Base-by-base conservation (phyloP, 2,329 filamentous ascomycete genomes). In the Leptosphaerulina australis region DNA sequence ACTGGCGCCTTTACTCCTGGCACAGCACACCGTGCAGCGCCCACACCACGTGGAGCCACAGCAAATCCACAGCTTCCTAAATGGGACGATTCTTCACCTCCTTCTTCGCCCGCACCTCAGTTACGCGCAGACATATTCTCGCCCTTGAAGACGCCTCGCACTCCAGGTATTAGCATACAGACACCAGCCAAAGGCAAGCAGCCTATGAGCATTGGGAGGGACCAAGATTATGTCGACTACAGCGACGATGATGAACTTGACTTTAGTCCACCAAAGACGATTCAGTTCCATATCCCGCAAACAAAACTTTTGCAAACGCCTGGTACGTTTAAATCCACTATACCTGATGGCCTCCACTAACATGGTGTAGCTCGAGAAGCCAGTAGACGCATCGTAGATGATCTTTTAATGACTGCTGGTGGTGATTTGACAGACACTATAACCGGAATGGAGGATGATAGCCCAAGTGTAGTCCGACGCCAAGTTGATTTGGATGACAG, bases 201-300 rank as follows among this genome's bases (percentile, higher is more conserved):
- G 9, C 47, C 58, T 0, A 64, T 84, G 56, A 67, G 87, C 66
- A 83, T 86, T 48, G 80, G 79, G 5, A 59, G 57, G 24, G 66
- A 62, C 4, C 63, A 60, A 3, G 18, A 51, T 9, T 59, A 75
- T 14, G 94, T 91, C 87, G 87, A 92, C 44, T 87, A 92, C 44
- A 88, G 86, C 63, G 87, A 91, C 54, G 87, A 88, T 37, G 76
- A 76, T 28, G 68, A 63, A 2, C 51, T 80, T 33, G 80, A 80
- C 18, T 87, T 91, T 74, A 96, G 90, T 66, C 94, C 94, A 21
- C 94, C 94, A 0, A 97, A 97, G 79, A 94, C 90, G 9, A 92
- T 95, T 53, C 88, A 92, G 66, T 95, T 95, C 71, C 87, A 88
- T 34, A 75, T 95, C 37, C 88, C 88, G 40, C 87, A 88, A 44